Evolutionary conservation across 768 basidiomycete species (phyloP), one percentile per base, ranked within the genome.

Genomic region (Dendrothele bispora): DNA sequence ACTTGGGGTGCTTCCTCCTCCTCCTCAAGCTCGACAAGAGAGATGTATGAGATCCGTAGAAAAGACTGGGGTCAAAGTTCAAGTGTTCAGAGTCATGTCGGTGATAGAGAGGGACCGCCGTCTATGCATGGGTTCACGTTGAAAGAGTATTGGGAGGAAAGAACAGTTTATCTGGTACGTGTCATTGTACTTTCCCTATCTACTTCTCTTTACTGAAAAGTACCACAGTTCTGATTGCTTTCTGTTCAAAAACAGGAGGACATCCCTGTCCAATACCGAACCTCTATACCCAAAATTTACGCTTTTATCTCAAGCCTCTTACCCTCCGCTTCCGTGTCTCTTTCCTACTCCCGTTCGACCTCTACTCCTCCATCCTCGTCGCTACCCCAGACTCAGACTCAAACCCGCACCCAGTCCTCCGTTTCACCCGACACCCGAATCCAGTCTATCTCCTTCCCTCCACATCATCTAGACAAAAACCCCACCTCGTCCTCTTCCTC

Each of bases 81-180:
- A 55, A 29, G 36, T 59, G 44, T 42, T 63, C 40, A 54, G 56
- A 50, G 34, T 51, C 18, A 50, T 56, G 49, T 49, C 60, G 30
- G 10, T 10, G 30, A 32, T 10, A 10, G 30, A 32, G 30, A 32
- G 10, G 30, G 30, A 32, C n/a, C 10, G 10, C n/a, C 10, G 30
- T 10, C 10, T 10, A 10, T 66, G 57, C 45, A 55, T 60, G 49
- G 58, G 74, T n/a, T n/a, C n/a, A n/a, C n/a, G n/a, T n/a, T n/a
- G n/a, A n/a, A n/a, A 57, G 61, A 60, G 11, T 73, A 81, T 11
- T 91, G 90, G 89, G 78, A 86, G 7, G 60, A 71, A 2, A 55
- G 76, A 46, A 88, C 84, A 0, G 53, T 86, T 8, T 93, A 92
- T 56, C 61, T 90, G 54, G 90, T 91, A 52, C 45, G 80, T 69